These are phyloP conservation scores for Populus trichocarpa DNA, from an alignment of 441 rosid genomes.

Conservation along the genomic window DNA sequence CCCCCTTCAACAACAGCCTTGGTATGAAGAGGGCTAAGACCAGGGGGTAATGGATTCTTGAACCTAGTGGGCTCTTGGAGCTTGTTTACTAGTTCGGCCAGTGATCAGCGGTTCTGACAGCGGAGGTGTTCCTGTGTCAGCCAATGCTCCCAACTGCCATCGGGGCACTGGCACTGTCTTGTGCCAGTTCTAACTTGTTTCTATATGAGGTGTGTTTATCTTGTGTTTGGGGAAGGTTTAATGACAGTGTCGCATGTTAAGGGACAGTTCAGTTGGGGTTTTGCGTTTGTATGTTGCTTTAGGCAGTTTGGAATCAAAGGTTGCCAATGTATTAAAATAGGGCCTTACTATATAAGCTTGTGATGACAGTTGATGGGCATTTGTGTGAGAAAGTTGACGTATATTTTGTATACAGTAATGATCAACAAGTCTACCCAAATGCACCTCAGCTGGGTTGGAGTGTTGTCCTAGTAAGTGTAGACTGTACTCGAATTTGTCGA, in stretches of 20 bases:
- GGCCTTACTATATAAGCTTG: slow-evolving; percentile 23
- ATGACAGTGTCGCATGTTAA: slow-evolving; percentile 19
- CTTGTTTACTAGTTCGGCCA: slow-evolving; percentile 34
- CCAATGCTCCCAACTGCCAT: slow-evolving; percentile 39
- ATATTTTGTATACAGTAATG: neutral
- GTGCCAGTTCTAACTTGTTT: slow-evolving; percentile 50
- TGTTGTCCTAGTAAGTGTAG: slow-evolving; percentile 21
- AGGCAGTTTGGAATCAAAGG: slow-evolving; percentile 22
- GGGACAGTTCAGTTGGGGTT: slow-evolving; percentile 22
- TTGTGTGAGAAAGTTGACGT: slow-evolving; percentile 18
- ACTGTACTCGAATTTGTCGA: slow-evolving; percentile 14
- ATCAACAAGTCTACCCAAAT: neutral
- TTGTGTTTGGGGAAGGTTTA: slow-evolving; percentile 32
- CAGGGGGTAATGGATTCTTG: slow-evolving; percentile 45
- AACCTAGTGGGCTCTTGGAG: slow-evolving; percentile 29
- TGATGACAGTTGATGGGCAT: slow-evolving; percentile 24
- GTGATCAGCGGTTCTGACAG: slow-evolving; percentile 34
- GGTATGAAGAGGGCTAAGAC: slow-evolving; percentile 98
- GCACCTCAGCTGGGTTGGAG: slow-evolving; percentile 2
- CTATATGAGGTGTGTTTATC: slow-evolving; percentile 34
- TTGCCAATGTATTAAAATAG: slow-evolving; percentile 13
- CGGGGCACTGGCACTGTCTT: slow-evolving; percentile 43
- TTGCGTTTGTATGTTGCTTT: slow-evolving; percentile 24
- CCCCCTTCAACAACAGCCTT: slow-evolving; percentile 93
- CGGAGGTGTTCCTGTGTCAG: slow-evolving; percentile 30